These are phyloP conservation scores for Diplocarpon rosae DNA, from an alignment of 2,329 filamentous ascomycete species.

Conservation along the genomic window DNA sequence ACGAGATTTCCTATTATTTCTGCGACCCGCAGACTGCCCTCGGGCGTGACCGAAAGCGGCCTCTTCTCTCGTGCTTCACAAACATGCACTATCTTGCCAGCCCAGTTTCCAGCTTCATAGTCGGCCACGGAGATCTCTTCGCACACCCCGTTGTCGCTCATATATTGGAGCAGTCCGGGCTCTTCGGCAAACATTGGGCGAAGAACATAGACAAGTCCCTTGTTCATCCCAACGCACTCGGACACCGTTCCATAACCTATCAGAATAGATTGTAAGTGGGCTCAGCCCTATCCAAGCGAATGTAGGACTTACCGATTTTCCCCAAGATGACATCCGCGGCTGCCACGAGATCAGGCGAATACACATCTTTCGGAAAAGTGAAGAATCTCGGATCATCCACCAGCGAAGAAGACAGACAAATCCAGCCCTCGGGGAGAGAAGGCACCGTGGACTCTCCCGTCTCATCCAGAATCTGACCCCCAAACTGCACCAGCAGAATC, in stretches of 20 bases:
- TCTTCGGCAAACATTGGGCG: constrained; percentile 3
- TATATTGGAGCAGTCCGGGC: constrained; percentile 1
- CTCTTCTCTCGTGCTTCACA: neutral
- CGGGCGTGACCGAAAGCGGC: neutral
- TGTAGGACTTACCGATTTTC: neutral
- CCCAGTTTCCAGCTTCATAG: constrained; percentile 1
- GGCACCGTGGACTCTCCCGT: neutral
- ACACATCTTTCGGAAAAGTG: constrained; percentile 1
- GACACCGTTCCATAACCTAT: constrained; percentile 4
- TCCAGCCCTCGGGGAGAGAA: neutral
- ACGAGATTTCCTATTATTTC: neutral
- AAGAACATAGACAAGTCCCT: neutral
- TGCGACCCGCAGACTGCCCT: neutral
- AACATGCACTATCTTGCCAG: neutral
- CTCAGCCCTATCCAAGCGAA: too few relatives aligned
- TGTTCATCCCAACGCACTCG: constrained; percentile 5
- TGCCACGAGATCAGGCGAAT: constrained; percentile 1
- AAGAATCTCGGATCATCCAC: constrained; percentile 1
- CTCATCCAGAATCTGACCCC: neutral
- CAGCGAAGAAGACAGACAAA: neutral
- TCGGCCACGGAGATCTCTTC: constrained; percentile 1
- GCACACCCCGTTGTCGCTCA: neutral
- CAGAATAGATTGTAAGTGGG: neutral
- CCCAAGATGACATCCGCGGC: constrained; percentile 1
- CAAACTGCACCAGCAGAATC: constrained; percentile 2